A percentile compares a stretch with the other conserved stretches of the same genome.
These are phyloP conservation scores for Dysphania ambrosioides DNA, from an alignment of 148 eudicot genomes.

Conservation along the genomic window DNA sequence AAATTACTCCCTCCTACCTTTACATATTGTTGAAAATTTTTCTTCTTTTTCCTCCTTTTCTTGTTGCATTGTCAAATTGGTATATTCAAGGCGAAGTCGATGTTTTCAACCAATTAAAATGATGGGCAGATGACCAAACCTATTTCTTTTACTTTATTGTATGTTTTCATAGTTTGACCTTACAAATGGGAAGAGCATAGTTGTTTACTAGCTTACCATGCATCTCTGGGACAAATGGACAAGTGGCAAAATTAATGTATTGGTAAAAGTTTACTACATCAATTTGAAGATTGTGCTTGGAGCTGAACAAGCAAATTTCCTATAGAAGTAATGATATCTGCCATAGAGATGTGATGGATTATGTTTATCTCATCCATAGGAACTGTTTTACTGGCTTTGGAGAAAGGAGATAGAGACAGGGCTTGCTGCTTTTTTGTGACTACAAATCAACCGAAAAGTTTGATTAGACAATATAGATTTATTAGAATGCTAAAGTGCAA, in stretches of 20 bases:
- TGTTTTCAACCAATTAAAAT: neutral
- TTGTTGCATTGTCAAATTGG: neutral
- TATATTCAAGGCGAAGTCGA: neutral
- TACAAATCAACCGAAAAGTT: too few species aligned
- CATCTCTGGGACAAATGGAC: neutral
- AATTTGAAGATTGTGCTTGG: neutral
- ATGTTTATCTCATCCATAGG: too few species aligned
- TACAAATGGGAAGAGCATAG: too few species aligned
- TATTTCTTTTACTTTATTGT: neutral
- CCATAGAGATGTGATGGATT: too few species aligned
- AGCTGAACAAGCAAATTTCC: too few species aligned
- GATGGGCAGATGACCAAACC: neutral
- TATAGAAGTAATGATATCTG: too few species aligned
- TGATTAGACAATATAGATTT: too few species aligned
- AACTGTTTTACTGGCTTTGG: too few species aligned
- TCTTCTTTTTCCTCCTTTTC: neutral
- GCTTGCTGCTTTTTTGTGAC: too few species aligned
- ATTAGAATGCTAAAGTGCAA: too few species aligned
- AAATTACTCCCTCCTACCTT: neutral
- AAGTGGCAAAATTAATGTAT: neutral
- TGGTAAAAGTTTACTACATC: neutral
- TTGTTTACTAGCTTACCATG: neutral
- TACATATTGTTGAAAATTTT: neutral
- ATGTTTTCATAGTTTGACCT: too few species aligned
- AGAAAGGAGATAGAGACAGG: too few species aligned